These are phyloP conservation scores for Voacanga thouarsii DNA, from an alignment of 257 asterid genomes.

Conservation along the genomic window DNA sequence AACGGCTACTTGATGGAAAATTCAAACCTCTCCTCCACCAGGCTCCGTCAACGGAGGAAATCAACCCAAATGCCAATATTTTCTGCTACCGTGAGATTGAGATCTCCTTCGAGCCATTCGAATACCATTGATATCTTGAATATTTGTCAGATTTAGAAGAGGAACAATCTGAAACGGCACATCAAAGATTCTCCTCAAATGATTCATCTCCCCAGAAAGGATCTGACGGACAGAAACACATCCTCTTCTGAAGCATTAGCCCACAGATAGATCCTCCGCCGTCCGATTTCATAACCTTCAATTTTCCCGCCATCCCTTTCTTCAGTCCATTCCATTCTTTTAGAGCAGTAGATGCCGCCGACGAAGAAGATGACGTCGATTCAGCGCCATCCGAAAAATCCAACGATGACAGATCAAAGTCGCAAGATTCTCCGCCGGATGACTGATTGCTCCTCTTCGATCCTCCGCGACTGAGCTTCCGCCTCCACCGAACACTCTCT, in stretches of 20 bases:
- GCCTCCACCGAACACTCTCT: constrained; percentile 35
- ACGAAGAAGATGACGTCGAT: constrained; percentile 63
- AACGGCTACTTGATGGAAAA: too few species aligned
- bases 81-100: too few species aligned
- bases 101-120: too few species aligned
- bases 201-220: constrained; percentile 42
- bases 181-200: constrained; percentile 35
- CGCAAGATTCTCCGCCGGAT: constrained; percentile 63
- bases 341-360: constrained; percentile 54
- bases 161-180: constrained; percentile 23
- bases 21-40: not conserved
- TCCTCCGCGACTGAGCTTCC: constrained; percentile 58
- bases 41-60: not conserved
- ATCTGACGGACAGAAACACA: constrained; percentile 56
- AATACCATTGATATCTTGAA: not conserved
- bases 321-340: constrained; percentile 66
- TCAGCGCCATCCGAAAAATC: constrained; percentile 56
- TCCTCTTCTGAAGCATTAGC: constrained; percentile 53
- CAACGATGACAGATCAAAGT: constrained; percentile 33
- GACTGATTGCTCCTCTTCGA: constrained; percentile 61
- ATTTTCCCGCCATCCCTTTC: constrained; percentile 46
- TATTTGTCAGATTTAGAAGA: not conserved
- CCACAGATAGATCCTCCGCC: constrained; percentile 73
- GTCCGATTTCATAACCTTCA: constrained; percentile 35
- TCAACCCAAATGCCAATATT: too few species aligned